phyloP scores from a whole-genome alignment of 192 early-diverging fungal species.

The Backusella psychrophila region DNA sequence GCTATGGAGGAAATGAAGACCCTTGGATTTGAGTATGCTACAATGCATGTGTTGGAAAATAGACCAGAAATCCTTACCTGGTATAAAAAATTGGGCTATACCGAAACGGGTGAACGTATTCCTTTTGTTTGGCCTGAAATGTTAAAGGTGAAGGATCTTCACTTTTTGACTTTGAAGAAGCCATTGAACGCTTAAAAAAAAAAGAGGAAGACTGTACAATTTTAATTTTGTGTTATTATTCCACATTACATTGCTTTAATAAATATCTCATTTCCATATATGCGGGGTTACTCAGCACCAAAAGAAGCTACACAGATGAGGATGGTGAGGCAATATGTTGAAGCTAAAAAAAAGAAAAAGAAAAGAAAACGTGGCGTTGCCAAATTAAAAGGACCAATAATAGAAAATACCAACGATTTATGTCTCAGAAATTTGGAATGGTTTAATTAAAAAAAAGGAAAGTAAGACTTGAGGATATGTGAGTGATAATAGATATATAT shows the following conservation, averaged over 20 bases:
- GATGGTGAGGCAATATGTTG: neutral
- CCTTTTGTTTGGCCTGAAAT: conserved; percentile 41
- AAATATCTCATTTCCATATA: neutral
- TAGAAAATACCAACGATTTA: neutral
- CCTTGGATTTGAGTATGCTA: conserved; percentile 32
- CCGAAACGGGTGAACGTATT: conserved; percentile 41
- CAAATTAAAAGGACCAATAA: neutral
- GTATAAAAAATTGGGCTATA: conserved; percentile 48
- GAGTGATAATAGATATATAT: neutral
- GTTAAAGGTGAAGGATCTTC: conserved; percentile 30
- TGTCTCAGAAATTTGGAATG: neutral
- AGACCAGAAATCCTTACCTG: conserved; percentile 42
- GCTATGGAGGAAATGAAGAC: conserved; percentile 33
- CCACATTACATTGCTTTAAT: neutral
- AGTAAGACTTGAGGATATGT: neutral
- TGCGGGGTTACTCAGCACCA: neutral
- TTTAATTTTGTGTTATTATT: neutral
- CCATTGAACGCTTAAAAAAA: conserved; percentile 5
- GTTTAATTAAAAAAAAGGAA: neutral
- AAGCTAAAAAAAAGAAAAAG: neutral
- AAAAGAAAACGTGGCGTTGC: neutral
- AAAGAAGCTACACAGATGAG: neutral
- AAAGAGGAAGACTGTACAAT: neutral
- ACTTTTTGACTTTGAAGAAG: conserved; percentile 40
- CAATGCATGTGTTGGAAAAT: conserved; percentile 41